phyloP scores from a whole-genome alignment of 2,329 filamentous ascomycete genomes.

The Mycocentrospora acerina region DNA sequence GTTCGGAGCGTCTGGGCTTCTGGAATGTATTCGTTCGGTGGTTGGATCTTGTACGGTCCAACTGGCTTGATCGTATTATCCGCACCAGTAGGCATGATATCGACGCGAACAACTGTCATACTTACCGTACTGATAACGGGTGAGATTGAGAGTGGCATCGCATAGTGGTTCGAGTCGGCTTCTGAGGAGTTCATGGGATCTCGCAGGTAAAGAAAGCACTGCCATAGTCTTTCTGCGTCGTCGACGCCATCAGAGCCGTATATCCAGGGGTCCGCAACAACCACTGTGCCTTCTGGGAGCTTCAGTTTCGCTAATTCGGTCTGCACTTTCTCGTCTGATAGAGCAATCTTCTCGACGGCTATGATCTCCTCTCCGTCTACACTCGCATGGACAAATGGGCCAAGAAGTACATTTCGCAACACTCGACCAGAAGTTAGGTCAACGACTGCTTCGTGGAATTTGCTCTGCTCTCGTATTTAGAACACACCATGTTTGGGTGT shows the following conservation, averaged over 20 bases:
- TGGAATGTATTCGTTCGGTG: conserved; percentile 66
- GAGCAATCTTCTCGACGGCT: conserved; percentile 58
- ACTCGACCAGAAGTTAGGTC: conserved; percentile 55
- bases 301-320: conserved; percentile 61
- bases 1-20: conserved; percentile 62
- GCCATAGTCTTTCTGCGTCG: conserved; percentile 55
- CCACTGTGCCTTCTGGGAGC: conserved; percentile 57
- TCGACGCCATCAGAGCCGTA: conserved; percentile 59
- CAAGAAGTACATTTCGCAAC: conserved; percentile 60
- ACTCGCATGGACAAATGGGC: conserved; percentile 58
- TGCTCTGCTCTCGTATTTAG: conserved; percentile 48
- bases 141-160: conserved; percentile 66
- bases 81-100: conserved; percentile 66
- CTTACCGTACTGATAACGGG: conserved; percentile 65
- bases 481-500: no score
- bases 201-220: conserved; percentile 68
- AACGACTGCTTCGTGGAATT: conserved; percentile 62
- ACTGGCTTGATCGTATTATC: conserved; percentile 60
- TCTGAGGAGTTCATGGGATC: conserved; percentile 62
- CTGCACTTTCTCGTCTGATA: conserved; percentile 58
- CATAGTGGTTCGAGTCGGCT: conserved; percentile 68
- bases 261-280: conserved; percentile 68
- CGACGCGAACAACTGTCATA: conserved; percentile 68
- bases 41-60: conserved; percentile 59
- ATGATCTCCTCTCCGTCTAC: conserved; percentile 62